Evolutionary conservation across 2,329 filamentous ascomycete genomes (phyloP), one percentile per base, ranked within the genome.

Genomic region (Trichophyton rubrum): DNA sequence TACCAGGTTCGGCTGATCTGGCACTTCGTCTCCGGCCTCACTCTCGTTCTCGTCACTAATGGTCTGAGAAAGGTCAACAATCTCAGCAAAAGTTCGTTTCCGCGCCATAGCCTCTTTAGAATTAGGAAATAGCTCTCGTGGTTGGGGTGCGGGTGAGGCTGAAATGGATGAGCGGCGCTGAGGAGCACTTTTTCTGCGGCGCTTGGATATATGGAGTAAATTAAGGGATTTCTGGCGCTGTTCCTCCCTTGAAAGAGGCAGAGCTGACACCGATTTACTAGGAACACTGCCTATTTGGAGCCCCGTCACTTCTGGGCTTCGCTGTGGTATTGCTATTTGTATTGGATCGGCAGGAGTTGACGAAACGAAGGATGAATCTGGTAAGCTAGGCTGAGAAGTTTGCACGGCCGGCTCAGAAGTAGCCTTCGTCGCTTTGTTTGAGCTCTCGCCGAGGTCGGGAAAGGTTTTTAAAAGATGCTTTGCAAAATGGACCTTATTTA

Each of bases 81-180:
- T 69, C 30, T 83, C 80, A 27, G 72, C 75, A 63, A 83, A 79
- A 6, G 73, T 77, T 22, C 80, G 75, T 66, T 83, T 84, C 27
- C 79, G 73, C n/a, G 81, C 80, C 59, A 76, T 76, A 66, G 81
- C 78, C 66, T 79, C 79, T 65, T 83, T 83, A 63, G 79, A 68
- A 7, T 68, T 68, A n/a, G 68, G 66, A 1, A 63, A 59, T 6
- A 67, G 67, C 43, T 66, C 41, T 27, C 20, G 45, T 43, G 22
- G 58, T 38, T 20, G 33, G 15, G 55, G 55, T 40, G 58, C 53
- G 7, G 24, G 35, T 20, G 38, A 41, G 13, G 35, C 17, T 33
- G 58, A 24, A 33, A 22, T 53, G 6, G 43, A 51, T 3, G 13
- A 27, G 17, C 17, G 15, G 6, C 35, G 53, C 1, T 38, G 49